Base-by-base conservation (phyloP, 2,329 filamentous ascomycete species). In the Paecilomyces formosus region DNA sequence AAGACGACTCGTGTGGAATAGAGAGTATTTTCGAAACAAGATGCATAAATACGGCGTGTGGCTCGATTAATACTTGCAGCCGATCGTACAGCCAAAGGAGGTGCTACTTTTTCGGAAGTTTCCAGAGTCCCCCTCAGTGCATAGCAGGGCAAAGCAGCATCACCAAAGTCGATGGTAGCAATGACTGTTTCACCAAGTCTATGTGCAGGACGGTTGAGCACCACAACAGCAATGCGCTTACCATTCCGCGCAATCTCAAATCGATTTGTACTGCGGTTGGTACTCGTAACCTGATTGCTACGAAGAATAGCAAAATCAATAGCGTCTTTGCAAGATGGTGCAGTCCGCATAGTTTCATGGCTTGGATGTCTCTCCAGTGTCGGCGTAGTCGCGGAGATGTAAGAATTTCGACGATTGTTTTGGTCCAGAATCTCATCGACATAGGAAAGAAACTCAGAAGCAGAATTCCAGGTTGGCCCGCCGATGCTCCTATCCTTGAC, bases 181-280 rank as follows among this genome's bases (percentile, higher is more conserved):
- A 86, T 90, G 52, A 97, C 85, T 0, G 88, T 87, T 73, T 99
- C 94, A 59, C 94, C 94, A 0, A 99, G 80, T 52, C 92, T 84
- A 76, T 95, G 97, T 0, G 92, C 87, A 0, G 94, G 91, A 9
- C 94, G 86, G 4, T 92, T 89, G 31, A 99, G 82, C 75, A 92
- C 92, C 57, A 99, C 85, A 5, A 95, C 90, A 2, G 90, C 93
- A 12, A 99, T 92, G n/a, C 87, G 87, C 58, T 87, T 87, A n/a
- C 92, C 92, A 68, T 92, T 92, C 13, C 93, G 88, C 12, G 93
- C 88, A 70, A 99, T 97, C 70, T 96, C 92, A 71, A 97, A 99
- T 45, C 92, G 87, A 68, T 96, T 97, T n/a, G 88, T 85, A 69
- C 89, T 92, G 66, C 91, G 88, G 35, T 87, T 86, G n/a, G 85